Conservation (phyloP, 495 filamentous ascomycete genomes). For the Podospora anserina region DNA sequence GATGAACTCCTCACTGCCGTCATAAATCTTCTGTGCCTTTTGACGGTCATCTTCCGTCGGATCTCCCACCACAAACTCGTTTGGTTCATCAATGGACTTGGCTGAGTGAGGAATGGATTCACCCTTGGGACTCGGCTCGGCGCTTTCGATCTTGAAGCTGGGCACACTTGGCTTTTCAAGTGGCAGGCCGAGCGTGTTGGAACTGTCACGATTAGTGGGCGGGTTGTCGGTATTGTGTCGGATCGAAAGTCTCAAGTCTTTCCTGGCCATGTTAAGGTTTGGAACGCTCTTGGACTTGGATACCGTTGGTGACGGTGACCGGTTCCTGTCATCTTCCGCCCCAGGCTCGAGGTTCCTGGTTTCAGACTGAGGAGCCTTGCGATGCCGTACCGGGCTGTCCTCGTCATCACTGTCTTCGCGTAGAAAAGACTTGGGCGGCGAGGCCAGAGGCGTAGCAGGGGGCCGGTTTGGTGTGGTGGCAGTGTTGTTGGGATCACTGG, state of each 20-base stretch:
- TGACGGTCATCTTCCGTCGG: slow-evolving; percentile 64
- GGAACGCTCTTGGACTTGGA: slow-evolving; percentile 37
- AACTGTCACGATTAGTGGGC: slow-evolving; percentile 23
- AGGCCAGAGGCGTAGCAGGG: slow-evolving; percentile 13
- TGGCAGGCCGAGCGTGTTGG: slow-evolving; percentile 39
- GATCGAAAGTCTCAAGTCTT: slow-evolving; percentile 19
- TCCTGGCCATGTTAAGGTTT: slow-evolving; percentile 24
- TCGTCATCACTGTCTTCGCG: slow-evolving; percentile 41
- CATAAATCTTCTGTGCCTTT: slow-evolving; percentile 76
- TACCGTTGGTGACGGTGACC: slow-evolving; percentile 33
- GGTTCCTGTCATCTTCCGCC: slow-evolving; percentile 19
- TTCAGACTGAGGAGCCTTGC: slow-evolving; percentile 19
- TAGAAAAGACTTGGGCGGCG: slow-evolving; percentile 36
- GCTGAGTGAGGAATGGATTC: slow-evolving; percentile 25
- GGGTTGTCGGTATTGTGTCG: slow-evolving; percentile 19
- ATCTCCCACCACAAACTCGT: slow-evolving; percentile 43
- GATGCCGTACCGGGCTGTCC: slow-evolving; percentile 29
- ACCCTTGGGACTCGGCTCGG: slow-evolving; percentile 29
- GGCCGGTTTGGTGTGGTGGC: slow-evolving; percentile 25
- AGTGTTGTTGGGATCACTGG: slow-evolving; percentile 9
- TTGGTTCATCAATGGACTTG: slow-evolving; percentile 48
- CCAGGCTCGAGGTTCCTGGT: slow-evolving; percentile 23
- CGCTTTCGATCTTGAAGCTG: slow-evolving; percentile 35
- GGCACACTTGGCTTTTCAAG: slow-evolving; percentile 48
- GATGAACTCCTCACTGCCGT: slow-evolving; percentile 79